Evolutionary conservation across 352 stramenopile genomes (phyloP).

Genomic region (Pythium aristosporum): DNA sequence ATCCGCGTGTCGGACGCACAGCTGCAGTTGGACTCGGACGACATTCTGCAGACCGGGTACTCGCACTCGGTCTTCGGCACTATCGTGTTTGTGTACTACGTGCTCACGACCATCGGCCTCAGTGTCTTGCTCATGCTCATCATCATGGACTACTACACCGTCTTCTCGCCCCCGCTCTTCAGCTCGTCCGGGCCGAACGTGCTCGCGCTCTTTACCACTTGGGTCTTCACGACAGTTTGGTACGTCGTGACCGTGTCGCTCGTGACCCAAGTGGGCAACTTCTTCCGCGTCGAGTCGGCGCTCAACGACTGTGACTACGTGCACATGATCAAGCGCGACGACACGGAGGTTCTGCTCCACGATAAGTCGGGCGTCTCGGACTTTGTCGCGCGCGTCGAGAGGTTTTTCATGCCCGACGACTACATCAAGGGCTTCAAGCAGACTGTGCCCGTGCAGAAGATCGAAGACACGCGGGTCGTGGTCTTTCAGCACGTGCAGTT

Average conservation of each 20-base stretch:
- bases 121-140: constrained; percentile 39
- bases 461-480: constrained; percentile 20
- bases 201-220: constrained; percentile 60
- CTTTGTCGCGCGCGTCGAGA: constrained; percentile 52
- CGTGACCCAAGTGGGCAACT: constrained; percentile 51
- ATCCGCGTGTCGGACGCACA: constrained; percentile 9
- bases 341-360: constrained; percentile 52
- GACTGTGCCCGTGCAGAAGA: constrained; percentile 44
- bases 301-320: constrained; percentile 51
- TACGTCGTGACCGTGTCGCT: constrained; percentile 47
- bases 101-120: constrained; percentile 50
- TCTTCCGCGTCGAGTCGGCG: constrained; percentile 44
- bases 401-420: constrained; percentile 38
- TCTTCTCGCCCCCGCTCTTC: constrained; percentile 50
- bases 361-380: constrained; percentile 59
- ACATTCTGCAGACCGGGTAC: constrained; percentile 54
- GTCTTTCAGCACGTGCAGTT: constrained; percentile 35
- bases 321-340: constrained; percentile 58
- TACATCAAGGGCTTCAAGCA: constrained; percentile 45
- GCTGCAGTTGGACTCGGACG: constrained; percentile 25
- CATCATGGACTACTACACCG: constrained; percentile 58
- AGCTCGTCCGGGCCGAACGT: constrained; percentile 50
- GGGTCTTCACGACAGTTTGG: constrained; percentile 56
- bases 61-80: constrained; percentile 40
- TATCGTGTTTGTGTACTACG: constrained; percentile 58